Base-by-base conservation (phyloP, 352 stramenopile species). In the Phytophthora kernoviae region DNA sequence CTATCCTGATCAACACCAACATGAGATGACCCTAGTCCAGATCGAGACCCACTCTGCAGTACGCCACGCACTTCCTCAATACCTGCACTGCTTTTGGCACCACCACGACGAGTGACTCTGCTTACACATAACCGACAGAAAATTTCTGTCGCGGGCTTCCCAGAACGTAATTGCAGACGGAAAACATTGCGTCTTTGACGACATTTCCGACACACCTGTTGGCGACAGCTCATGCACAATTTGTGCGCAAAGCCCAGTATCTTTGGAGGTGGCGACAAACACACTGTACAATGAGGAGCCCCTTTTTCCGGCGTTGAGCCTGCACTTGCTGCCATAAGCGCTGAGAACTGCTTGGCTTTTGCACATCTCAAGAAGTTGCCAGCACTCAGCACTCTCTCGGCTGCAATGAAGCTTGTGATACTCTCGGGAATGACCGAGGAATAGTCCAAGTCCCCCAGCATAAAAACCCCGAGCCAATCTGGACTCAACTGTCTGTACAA, bases 391-490 rank as follows among this genome's bases (percentile, higher is more conserved):
- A 84, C 65, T 21, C 72, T 51, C 39, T 86, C 70, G 2, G 78
- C 78, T 5, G 72, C 57, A 10, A 84, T 53, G 34, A 75, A 80
- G 17, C 54, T 58, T 27, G 50, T 30, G n/a, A 68, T 60, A 17
- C 49, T 55, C 2, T 54, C 21, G 7, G 60, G 60, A 9, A 65
- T 57, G 17, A 50, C 27, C 18, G 71, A 73, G 6, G 48, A 45
- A 32, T 71, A 32, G 41, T 79, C 69, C 21, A 75, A 66, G 50
- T 88, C 68, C 33, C 78, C 78, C 18, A 84, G 52, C 47, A 82
- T 76, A 54, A 88, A 88, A 54, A 75, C 77, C 15, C 68, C 73
- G 32, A 86, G 56, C 73, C 73, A 88, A 47, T 86, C 59, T 6
- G 65, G 65, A 55, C 65, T 81, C 27, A 88, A 46, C 37, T 80